phyloP scores from a whole-genome alignment of 2,329 filamentous ascomycete species.

The Fusarium domesticum region DNA sequence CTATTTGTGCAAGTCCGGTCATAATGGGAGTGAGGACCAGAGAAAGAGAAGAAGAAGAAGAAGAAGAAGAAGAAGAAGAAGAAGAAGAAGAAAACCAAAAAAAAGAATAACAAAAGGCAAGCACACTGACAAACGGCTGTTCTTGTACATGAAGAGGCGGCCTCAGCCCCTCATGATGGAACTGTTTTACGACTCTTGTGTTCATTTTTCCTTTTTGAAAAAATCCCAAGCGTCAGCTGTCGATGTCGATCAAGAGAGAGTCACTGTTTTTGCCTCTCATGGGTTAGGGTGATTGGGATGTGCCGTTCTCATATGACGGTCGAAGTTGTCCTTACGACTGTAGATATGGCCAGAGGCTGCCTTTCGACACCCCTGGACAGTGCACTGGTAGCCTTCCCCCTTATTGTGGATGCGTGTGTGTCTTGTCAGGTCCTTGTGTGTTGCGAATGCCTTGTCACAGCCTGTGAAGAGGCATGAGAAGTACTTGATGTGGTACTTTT shows the following conservation, averaged over 20 bases:
- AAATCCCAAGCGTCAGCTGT: constrained; percentile 12
- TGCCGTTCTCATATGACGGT: constrained; percentile 29
- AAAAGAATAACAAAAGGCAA: not conserved
- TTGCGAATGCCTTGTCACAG: constrained; percentile 28
- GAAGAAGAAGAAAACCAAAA: not conserved
- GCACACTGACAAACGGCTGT: not conserved
- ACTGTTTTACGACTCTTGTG: not conserved
- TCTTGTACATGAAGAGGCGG: not conserved
- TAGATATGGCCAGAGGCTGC: constrained; percentile 28
- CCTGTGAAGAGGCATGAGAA: constrained; percentile 26
- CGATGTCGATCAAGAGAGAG: constrained; percentile 13
- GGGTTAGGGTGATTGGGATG: constrained; percentile 25
- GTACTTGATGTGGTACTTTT: constrained; percentile 31
- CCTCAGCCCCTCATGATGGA: not conserved
- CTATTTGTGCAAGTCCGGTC: not conserved
- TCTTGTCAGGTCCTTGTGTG: constrained; percentile 27
- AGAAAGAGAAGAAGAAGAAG: not conserved
- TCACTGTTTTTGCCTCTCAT: constrained; percentile 20
- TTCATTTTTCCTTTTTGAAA: not conserved
- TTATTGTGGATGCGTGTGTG: constrained; percentile 28
- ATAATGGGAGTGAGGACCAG: not conserved
- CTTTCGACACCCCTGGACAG: constrained; percentile 28
- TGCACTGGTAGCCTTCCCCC: constrained; percentile 27
- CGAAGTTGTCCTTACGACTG: constrained; percentile 30
- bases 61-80: not conserved